Percentiles rank a stretch among this genome's conserved stretches.
Conservation (phyloP, 164 flowering plant species). For the Paratinospora sagittata region DNA sequence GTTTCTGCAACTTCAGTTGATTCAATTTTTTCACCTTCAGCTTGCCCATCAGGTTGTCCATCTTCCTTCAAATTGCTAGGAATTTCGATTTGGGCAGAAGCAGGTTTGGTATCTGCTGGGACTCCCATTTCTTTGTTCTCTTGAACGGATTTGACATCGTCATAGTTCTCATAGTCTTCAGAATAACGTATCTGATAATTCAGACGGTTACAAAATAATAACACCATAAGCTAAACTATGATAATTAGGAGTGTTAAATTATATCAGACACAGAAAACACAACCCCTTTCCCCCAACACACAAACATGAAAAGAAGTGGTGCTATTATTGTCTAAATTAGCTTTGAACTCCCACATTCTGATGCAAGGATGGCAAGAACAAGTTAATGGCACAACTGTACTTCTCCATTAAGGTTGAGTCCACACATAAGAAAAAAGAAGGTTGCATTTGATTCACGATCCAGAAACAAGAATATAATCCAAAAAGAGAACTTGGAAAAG, state of each 20-base stretch:
- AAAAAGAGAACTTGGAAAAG: too few relatives aligned
- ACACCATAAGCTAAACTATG: neutral
- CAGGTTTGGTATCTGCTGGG: conserved; percentile 16
- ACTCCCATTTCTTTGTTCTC: conserved; percentile 5
- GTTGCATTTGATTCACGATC: too few relatives aligned
- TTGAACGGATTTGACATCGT: conserved; percentile 23
- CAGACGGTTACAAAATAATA: neutral
- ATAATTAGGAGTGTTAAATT: neutral
- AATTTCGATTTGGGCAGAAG: conserved; percentile 13
- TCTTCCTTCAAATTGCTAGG: conserved; percentile 15
- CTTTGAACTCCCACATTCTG: neutral
- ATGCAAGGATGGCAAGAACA: neutral
- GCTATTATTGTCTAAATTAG: too few relatives aligned
- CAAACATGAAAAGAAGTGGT: neutral
- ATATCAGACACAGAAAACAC: neutral
- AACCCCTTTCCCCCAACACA: too few relatives aligned
- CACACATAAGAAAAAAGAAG: too few relatives aligned
- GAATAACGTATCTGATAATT: conserved; percentile 41
- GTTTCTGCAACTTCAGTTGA: conserved; percentile 18
- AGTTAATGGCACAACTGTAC: too few relatives aligned
- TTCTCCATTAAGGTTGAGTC: too few relatives aligned
- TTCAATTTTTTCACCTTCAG: conserved; percentile 20
- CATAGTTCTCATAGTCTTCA: conserved; percentile 54
- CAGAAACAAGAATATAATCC: too few relatives aligned
- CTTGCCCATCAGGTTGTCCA: conserved; percentile 11